These are phyloP conservation scores for Alternaria sp. DNA, from an alignment of 2,329 filamentous ascomycete species.

Conservation along the genomic window DNA sequence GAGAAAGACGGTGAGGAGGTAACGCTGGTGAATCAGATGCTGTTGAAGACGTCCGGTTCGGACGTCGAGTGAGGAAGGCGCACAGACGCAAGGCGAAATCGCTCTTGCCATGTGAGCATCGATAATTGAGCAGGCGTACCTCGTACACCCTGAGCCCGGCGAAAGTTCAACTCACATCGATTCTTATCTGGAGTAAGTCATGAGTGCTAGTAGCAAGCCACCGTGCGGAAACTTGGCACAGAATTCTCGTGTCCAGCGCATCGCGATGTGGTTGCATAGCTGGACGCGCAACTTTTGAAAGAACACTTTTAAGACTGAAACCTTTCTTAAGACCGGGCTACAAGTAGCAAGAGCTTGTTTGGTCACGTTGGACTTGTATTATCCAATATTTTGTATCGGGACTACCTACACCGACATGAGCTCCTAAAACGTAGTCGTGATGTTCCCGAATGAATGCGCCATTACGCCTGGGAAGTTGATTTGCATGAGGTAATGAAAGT, in stretches of 20 bases:
- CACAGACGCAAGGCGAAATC: slow-evolving; percentile 1
- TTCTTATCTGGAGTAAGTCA: slow-evolving; percentile 3
- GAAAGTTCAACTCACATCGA: background rate
- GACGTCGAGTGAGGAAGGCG: slow-evolving; percentile 11
- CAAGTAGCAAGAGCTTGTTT: slow-evolving; percentile 9
- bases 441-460: slow-evolving; percentile 20
- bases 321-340: background rate
- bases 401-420: slow-evolving; percentile 34
- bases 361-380: slow-evolving; percentile 25
- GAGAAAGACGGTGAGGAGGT: slow-evolving; percentile 17
- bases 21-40: background rate
- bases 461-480: slow-evolving; percentile 9
- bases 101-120: slow-evolving; percentile 4
- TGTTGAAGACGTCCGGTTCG: slow-evolving; percentile 8
- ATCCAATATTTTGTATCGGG: slow-evolving; percentile 16
- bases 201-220: background rate
- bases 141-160: background rate
- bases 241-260: background rate
- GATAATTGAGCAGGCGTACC: slow-evolving; percentile 1
- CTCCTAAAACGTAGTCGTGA: background rate
- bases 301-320: too few species aligned
- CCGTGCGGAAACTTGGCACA: background rate
- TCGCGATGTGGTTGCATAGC: background rate
- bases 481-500: background rate
- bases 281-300: background rate